Evolutionary conservation across 2,329 filamentous ascomycete species (phyloP), one percentile per base, ranked within the genome.

Genomic region (Domatiomyces catenatus): DNA sequence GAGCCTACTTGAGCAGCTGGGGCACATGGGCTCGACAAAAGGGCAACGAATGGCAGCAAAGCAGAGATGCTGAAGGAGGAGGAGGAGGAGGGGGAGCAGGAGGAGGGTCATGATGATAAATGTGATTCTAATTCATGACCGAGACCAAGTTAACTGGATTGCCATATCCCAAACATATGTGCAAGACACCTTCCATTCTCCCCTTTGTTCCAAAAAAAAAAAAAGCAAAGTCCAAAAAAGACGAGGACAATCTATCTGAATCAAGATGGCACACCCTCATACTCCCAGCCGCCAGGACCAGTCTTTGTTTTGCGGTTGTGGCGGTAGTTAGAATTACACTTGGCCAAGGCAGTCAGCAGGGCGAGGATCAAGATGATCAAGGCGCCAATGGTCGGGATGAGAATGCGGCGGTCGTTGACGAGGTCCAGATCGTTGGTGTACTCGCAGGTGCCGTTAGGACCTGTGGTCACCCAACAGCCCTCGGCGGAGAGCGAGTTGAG

Each of bases 1-100:
- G 76, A 15, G 75, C 79, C 1, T 83, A 82, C 59, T 64, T 83
- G 47, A 79, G 74, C 50, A 79, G 75, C 0, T 82, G 79, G 79
- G 73, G 78, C 3, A 66, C 71, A 1, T 82, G 79, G 79, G 79
- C 79, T 3, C 67, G 60, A 53, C 71, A 73, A 50, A 68, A 67
- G 58, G 66, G 65, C 26, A 70, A 66, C 54, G 70, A 68, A 54
- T 73, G 69, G 70, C 66, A 69, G 53, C 66, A 69, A 20, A 66
- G 65, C 51, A 66, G 64, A 48, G 26, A 24, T 7, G 17, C 18
- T 8, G 28, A 26, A 10, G 39, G 49, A 5, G 36, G 12, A 10
- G 10, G 45, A 36, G n/a, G 24, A 2, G 8, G n/a, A 18, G 19
- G 10, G 15, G 20, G 15, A 39, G 12, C 32, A 39, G 32, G 6